phyloP scores from a whole-genome alignment of 2,329 filamentous ascomycete species.

The Phaeophleospora eucalypticola region DNA sequence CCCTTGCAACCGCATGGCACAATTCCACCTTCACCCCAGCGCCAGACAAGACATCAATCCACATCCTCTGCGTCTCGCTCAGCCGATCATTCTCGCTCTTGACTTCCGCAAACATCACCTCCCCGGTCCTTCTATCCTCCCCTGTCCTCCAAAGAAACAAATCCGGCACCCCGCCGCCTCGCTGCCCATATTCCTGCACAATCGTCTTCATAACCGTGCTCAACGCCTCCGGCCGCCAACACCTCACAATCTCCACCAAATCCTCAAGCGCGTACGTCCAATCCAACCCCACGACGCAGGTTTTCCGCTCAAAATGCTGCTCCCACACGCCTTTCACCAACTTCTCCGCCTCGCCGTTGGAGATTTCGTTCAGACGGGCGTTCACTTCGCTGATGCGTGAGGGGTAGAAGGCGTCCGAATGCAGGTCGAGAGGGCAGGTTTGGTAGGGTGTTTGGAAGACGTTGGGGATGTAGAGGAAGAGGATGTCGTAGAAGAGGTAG shows the following conservation, averaged over 20 bases:
- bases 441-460: conserved; percentile 97
- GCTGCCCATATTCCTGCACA: conserved; percentile 86
- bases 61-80: conserved; percentile 92
- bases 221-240: conserved; percentile 76
- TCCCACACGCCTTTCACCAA: conserved; percentile 67
- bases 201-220: conserved; percentile 86
- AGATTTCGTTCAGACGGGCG: conserved; percentile 76
- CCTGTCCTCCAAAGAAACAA: conserved; percentile 74
- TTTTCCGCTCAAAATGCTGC: conserved; percentile 63
- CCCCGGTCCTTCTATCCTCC: conserved; percentile 25
- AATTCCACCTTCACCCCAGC: conserved; percentile 84
- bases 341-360: conserved; percentile 68
- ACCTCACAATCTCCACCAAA: conserved; percentile 70
- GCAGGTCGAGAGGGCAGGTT: conserved; percentile 85
- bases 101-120: conserved; percentile 44
- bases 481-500: conserved; percentile 89
- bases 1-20: conserved; percentile 60
- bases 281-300: conserved; percentile 85
- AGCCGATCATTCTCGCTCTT: conserved; percentile 74
- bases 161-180: conserved; percentile 87
- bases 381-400: conserved; percentile 87
- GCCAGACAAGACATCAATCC: conserved; percentile 88
- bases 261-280: conserved; percentile 83
- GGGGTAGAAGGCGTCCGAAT: conserved; percentile 88
- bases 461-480: conserved; percentile 91